Base-by-base conservation (phyloP, 345 rosid species). In the Arabidopsis arenosa region DNA sequence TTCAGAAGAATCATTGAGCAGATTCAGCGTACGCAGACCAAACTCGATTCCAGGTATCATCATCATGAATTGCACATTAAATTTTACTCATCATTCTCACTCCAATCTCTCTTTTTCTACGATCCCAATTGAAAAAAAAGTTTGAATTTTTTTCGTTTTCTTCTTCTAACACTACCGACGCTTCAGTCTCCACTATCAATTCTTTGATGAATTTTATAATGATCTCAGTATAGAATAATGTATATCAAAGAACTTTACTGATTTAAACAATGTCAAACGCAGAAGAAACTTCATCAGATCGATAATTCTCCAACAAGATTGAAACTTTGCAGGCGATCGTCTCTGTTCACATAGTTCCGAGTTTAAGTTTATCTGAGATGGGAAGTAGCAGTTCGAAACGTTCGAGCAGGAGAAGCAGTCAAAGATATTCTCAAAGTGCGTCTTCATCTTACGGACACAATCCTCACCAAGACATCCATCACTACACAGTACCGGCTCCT, bases 321-420 rank as follows among this genome's bases (percentile, higher is more conserved):
- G 30, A 21, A 4, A 23, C 26, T 36, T 37, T 72, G 68, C 69
- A 72, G 76, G 60, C 9, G 26, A 23, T 23, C 26, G 26, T 23
- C 26, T 23, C 2, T 23, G 2, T 1, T 23, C 26, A 23, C 26
- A 23, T 23, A 23, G 26, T 23, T 23, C 26, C 26, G 2, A n/a
- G 26, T 51, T 57, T 15, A n/a, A 18, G 12, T 28, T 6, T 14
- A 28, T 72, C 7, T 28, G 41, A 70, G 69, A 91, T 93, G 98
- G 98, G 98, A 85, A 80, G 87, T 55, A 87, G 81, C 77, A 79
- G 85, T 77, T 93, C 97, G 7, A 91, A 80, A 75, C 70, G 62
- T 32, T 33, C 61, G 44, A 67, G 41, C 23, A 49, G 41, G 53
- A 39, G 63, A n/a, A 55, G 7, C 48, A 43, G 68, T 75, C 28